Percentiles rank a stretch among this genome's conserved stretches.
phyloP scores from a whole-genome alignment of 306 rosid species.

The Castanea sativa region DNA sequence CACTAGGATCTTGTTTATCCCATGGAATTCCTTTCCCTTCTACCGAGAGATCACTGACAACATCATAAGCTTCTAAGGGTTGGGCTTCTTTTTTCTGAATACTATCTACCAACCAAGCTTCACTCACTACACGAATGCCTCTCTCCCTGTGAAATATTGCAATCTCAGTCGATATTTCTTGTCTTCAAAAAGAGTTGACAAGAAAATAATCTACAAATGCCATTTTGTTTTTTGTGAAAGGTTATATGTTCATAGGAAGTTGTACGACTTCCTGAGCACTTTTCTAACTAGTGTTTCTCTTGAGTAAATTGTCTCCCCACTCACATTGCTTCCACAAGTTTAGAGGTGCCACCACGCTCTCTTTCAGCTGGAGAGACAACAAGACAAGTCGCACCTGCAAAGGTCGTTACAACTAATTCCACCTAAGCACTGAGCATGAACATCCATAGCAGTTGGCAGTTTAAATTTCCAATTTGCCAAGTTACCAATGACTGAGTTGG shows the following conservation, averaged over 20 bases:
- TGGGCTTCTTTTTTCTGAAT: conserved; percentile 78
- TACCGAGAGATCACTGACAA: conserved; percentile 67
- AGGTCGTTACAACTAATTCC: not conserved
- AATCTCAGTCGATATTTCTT: not conserved
- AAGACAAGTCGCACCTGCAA: conserved; percentile 63
- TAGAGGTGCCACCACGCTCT: conserved; percentile 65
- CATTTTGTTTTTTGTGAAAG: not conserved
- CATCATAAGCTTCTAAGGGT: conserved; percentile 75
- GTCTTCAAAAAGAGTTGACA: not conserved
- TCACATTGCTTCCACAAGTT: conserved; percentile 70
- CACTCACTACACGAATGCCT: conserved; percentile 64
- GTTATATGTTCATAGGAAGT: no score
- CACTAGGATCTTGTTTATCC: conserved; percentile 79
- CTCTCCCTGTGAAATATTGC: conserved; percentile 51
- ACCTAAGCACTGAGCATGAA: not conserved
- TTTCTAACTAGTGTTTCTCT: not conserved
- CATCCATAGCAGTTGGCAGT: not conserved
- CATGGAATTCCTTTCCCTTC: conserved; percentile 74
- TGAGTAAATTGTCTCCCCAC: conserved; percentile 2
- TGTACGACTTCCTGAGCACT: not conserved
- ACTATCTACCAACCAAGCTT: conserved; percentile 67
- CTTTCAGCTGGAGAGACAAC: conserved; percentile 64
- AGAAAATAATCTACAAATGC: not conserved
- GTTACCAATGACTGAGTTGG: conserved; percentile 62
- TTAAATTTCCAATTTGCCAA: not conserved